These are phyloP conservation scores for Aureobasidium sp. DNA, from an alignment of 2,329 filamentous ascomycete species.

Conservation along the genomic window DNA sequence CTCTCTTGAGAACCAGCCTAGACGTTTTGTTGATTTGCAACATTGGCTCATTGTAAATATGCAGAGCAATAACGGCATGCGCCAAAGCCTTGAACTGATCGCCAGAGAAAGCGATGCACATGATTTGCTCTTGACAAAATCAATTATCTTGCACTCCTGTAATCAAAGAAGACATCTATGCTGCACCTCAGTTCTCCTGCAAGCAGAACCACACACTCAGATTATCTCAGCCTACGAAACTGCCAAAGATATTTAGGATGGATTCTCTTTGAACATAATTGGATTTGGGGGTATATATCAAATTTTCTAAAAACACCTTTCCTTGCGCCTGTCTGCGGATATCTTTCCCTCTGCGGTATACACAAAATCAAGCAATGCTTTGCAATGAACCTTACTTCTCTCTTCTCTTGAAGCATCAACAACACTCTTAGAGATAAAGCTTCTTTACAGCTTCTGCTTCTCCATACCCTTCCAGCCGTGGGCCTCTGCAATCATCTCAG, in stretches of 20 bases:
- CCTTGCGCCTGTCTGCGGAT: neutral
- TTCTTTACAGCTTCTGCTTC: constrained; percentile 41
- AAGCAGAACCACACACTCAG: neutral
- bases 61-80: neutral
- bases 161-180: too few relatives aligned
- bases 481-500: constrained; percentile 72
- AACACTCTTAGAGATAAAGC: neutral
- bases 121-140: too few relatives aligned
- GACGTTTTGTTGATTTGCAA: neutral
- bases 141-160: too few relatives aligned
- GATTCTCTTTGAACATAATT: neutral
- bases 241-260: neutral
- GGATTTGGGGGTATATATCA: neutral
- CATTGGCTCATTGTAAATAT: neutral
- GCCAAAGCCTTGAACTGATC: too few relatives aligned
- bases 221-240: neutral
- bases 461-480: constrained; percentile 55
- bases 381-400: neutral
- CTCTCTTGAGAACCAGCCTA: neutral
- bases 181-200: too few relatives aligned
- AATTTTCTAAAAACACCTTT: neutral
- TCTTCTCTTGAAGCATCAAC: neutral
- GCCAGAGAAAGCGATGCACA: too few relatives aligned
- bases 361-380: neutral
- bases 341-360: neutral